phyloP scores from a whole-genome alignment of 1,284 basidiomycete genomes.

The Tilletia caries region DNA sequence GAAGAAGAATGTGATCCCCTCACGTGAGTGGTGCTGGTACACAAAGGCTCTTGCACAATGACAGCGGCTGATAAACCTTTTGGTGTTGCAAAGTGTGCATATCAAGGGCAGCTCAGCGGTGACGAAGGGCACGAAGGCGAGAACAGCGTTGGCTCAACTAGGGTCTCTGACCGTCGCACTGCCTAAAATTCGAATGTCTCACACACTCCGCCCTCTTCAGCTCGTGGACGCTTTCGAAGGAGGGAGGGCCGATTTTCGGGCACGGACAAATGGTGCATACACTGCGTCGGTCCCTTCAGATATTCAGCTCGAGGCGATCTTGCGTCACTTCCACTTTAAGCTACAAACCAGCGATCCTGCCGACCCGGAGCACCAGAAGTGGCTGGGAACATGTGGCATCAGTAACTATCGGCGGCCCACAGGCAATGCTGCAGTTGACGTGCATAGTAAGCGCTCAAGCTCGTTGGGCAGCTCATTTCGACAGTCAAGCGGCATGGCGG shows the following conservation, averaged over 20 bases:
- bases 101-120: not conserved
- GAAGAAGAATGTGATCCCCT: not conserved
- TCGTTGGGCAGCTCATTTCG: not conserved
- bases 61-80: not conserved
- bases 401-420: slow-evolving; percentile 14
- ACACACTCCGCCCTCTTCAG: not conserved
- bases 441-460: not conserved
- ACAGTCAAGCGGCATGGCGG: not conserved
- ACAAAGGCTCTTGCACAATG: not conserved
- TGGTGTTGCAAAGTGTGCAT: not conserved
- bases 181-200: slow-evolving; percentile 19
- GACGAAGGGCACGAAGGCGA: slow-evolving; percentile 15
- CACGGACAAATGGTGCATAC: slow-evolving; percentile 1
- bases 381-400: slow-evolving; percentile 48
- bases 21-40: not conserved
- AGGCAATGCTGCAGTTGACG: not conserved
- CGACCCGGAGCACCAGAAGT: slow-evolving; percentile 39
- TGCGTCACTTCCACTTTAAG: slow-evolving; percentile 27
- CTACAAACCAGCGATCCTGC: slow-evolving; percentile 34
- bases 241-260: not conserved
- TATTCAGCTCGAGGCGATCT: slow-evolving; percentile 7
- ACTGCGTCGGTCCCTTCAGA: slow-evolving; percentile 19
- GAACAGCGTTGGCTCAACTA: not conserved
- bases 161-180: slow-evolving; percentile 20
- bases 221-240: not conserved